phyloP scores from a whole-genome alignment of 805 yeast species.

The Lipomyces lipofer region DNA sequence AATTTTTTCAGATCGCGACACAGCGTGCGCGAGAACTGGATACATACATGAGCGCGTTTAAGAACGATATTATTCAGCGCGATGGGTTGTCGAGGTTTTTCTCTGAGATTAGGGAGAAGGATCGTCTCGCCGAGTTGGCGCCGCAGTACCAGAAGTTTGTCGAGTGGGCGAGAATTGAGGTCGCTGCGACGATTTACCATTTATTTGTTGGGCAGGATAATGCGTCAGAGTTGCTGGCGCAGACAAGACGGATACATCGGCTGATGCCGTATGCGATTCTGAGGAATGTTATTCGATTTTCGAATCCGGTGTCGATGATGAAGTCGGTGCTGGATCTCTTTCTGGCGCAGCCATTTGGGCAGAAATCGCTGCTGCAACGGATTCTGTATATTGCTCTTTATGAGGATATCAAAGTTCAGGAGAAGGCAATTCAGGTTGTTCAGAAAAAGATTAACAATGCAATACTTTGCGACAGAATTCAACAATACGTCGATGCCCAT shows the following conservation, averaged over 20 bases:
- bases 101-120: slow-evolving; percentile 60
- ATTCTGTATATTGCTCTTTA: slow-evolving; percentile 70
- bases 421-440: slow-evolving; percentile 47
- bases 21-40: slow-evolving; percentile 56
- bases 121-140: slow-evolving; percentile 57
- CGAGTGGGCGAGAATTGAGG: slow-evolving; percentile 79
- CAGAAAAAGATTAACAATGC: slow-evolving; percentile 36
- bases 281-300: slow-evolving; percentile 71
- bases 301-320: slow-evolving; percentile 85
- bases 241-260: slow-evolving; percentile 68
- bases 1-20: slow-evolving; percentile 70
- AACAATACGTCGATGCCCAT: slow-evolving; percentile 39
- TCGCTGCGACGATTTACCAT: slow-evolving; percentile 82
- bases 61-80: slow-evolving; percentile 52
- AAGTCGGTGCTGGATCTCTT: slow-evolving; percentile 78
- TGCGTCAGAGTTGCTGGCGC: slow-evolving; percentile 71
- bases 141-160: slow-evolving; percentile 68
- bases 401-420: slow-evolving; percentile 70
- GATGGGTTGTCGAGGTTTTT: slow-evolving; percentile 64
- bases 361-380: slow-evolving; percentile 67
- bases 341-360: slow-evolving; percentile 75
- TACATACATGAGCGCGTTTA: slow-evolving; percentile 59
- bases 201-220: slow-evolving; percentile 77
- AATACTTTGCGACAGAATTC: slow-evolving; percentile 37
- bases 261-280: slow-evolving; percentile 79